Conservation (phyloP, 2,329 filamentous ascomycete genomes). For the Cytospora schulzeri region DNA sequence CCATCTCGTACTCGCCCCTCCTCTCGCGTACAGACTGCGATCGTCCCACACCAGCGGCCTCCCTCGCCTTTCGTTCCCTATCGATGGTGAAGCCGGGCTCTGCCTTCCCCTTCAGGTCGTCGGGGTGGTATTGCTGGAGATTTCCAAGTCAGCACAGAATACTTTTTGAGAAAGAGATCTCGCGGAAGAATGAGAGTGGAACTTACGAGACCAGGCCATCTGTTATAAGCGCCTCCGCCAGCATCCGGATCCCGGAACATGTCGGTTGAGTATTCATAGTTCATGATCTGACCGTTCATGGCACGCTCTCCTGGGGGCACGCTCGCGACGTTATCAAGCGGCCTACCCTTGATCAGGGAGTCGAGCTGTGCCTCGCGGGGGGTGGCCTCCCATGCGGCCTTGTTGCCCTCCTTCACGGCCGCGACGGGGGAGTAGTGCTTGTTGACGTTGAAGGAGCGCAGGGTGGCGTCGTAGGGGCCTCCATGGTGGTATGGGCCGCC, state of each 20-base stretch:
- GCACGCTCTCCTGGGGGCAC: conserved; percentile 76
- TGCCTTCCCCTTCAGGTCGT: conserved; percentile 81
- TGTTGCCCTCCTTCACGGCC: conserved; percentile 72
- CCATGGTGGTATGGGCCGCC: conserved; percentile 80
- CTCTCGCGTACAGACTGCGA: conserved; percentile 33
- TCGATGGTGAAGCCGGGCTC: conserved; percentile 76
- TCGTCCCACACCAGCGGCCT: conserved; percentile 36
- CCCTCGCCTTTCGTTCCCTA: conserved; percentile 64
- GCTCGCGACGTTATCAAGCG: conserved; percentile 76
- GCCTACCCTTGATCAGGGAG: conserved; percentile 70
- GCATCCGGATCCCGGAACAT: conserved; percentile 75
- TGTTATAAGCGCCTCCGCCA: conserved; percentile 73
- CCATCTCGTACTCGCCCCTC: conserved; percentile 52
- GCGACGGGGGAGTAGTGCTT: conserved; percentile 70
- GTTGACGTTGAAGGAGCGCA: conserved; percentile 71
- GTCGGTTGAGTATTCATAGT: conserved; percentile 85
- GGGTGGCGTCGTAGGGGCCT: conserved; percentile 85
- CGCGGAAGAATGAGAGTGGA: background rate
- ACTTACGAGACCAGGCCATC: conserved; percentile 72
- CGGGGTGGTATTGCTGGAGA: conserved; percentile 65
- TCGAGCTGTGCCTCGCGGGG: conserved; percentile 77
- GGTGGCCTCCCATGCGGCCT: conserved; percentile 78
- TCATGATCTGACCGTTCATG: conserved; percentile 67
- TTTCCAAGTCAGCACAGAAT: background rate
- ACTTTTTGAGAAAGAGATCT: too few species aligned